phyloP scores from a whole-genome alignment of 2,329 filamentous ascomycete species.

The Penicillium paneum region DNA sequence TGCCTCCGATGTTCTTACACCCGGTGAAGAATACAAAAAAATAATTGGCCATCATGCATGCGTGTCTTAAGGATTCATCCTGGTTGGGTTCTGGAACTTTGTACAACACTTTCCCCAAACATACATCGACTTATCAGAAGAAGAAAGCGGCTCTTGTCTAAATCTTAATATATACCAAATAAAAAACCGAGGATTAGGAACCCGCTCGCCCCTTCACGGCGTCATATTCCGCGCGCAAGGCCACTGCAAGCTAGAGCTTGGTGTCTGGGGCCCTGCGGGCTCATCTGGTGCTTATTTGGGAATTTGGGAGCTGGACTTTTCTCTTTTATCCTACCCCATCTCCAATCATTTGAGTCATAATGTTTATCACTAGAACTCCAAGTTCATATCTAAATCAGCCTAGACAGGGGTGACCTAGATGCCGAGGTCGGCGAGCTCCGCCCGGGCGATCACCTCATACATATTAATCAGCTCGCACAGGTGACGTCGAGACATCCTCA shows the following conservation, averaged over 20 bases:
- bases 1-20: constrained; percentile 9
- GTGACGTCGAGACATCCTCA: neutral
- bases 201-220: no score
- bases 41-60: neutral
- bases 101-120: neutral
- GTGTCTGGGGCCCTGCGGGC: no score
- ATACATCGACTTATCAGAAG: neutral
- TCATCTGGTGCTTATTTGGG: neutral
- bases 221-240: no score
- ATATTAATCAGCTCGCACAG: constrained; percentile 6
- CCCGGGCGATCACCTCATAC: constrained; percentile 1
- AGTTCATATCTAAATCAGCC: neutral
- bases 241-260: no score
- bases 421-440: constrained; percentile 1
- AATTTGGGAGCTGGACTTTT: neutral
- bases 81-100: neutral
- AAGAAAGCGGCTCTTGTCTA: neutral
- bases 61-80: neutral
- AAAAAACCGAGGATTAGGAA: no score
- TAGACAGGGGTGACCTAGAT: neutral
- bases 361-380: neutral
- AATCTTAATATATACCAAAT: no score
- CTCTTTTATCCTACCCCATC: no score
- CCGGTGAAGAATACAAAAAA: constrained; percentile 4
- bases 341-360: no score